Evolutionary conservation across 345 rosid genomes (phyloP).

Genomic region (Eucalyptus victrix): DNA sequence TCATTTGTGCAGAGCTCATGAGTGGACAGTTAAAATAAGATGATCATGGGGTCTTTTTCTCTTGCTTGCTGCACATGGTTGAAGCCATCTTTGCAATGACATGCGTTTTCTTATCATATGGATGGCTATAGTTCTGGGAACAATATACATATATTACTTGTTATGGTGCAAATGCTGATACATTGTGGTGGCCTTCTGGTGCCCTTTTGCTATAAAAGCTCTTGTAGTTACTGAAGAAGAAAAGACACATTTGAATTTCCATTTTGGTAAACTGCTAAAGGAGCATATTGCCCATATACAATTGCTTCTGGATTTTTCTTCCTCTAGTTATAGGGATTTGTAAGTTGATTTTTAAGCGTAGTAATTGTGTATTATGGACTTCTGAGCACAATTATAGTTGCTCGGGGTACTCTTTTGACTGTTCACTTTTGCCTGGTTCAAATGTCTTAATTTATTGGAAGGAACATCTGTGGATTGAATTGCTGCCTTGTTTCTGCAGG

Average conservation of each 20-base stretch:
- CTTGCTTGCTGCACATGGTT: neutral
- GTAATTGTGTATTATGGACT: neutral
- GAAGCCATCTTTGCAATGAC: neutral
- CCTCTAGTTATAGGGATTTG: neutral
- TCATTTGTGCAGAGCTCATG: neutral
- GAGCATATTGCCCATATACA: neutral
- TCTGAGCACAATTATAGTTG: neutral
- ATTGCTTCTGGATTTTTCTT: neutral
- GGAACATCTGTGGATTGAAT: neutral
- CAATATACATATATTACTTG: neutral
- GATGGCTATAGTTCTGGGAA: neutral
- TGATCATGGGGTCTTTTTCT: neutral
- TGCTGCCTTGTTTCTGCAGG: conserved; percentile 32
- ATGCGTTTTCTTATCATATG: neutral
- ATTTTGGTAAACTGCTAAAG: neutral
- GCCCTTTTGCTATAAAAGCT: neutral
- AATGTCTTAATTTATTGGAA: neutral
- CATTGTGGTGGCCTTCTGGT: neutral
- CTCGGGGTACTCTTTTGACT: neutral
- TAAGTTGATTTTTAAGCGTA: neutral
- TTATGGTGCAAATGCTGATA: neutral
- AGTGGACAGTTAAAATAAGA: neutral
- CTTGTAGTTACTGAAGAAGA: neutral
- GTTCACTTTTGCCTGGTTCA: neutral
- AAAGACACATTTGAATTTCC: neutral